These are phyloP conservation scores for Wilcoxina mikolae DNA, from an alignment of 495 filamentous ascomycete species.

Conservation along the genomic window DNA sequence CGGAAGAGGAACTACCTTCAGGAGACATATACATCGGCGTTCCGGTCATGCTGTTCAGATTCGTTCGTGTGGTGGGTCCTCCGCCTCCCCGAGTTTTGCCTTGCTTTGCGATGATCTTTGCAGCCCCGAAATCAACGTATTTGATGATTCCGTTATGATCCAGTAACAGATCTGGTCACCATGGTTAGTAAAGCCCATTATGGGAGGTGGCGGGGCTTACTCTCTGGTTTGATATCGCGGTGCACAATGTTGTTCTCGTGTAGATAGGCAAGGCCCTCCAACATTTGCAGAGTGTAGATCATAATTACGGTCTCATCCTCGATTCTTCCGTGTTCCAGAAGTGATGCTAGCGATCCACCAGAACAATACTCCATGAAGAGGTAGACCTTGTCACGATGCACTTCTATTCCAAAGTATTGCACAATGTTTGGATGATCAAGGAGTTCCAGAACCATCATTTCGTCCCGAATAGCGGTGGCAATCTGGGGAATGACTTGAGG, in stretches of 20 bases:
- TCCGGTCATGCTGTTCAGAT: conserved; percentile 82
- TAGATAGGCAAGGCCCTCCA: conserved; percentile 89
- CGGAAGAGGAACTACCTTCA: conserved; percentile 36
- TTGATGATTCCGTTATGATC: conserved; percentile 98
- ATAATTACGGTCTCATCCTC: conserved; percentile 97
- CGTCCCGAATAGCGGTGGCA: conserved; percentile 82
- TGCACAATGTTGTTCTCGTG: conserved; percentile 83
- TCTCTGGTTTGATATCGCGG: conserved; percentile 97
- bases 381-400: conserved; percentile 95
- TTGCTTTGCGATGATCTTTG: conserved; percentile 89
- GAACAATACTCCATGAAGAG: conserved; percentile 99
- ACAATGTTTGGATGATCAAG: conserved; percentile 96
- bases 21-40: conserved; percentile 99
- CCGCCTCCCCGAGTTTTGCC: conserved; percentile 64
- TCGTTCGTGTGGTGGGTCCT: conserved; percentile 43
- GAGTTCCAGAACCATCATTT: conserved; percentile 90
- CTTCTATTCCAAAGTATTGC: conserved; percentile 93
- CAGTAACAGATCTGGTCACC: conserved; percentile 62
- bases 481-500: conserved; percentile 90
- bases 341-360: conserved; percentile 75
- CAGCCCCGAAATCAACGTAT: conserved; percentile 96
- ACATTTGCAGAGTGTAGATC: conserved; percentile 90
- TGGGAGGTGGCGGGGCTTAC: conserved; percentile 35
- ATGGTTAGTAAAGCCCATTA: not conserved
- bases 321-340: conserved; percentile 89